phyloP scores from a whole-genome alignment of 2,329 filamentous ascomycete genomes.

The Penicillium sp. region DNA sequence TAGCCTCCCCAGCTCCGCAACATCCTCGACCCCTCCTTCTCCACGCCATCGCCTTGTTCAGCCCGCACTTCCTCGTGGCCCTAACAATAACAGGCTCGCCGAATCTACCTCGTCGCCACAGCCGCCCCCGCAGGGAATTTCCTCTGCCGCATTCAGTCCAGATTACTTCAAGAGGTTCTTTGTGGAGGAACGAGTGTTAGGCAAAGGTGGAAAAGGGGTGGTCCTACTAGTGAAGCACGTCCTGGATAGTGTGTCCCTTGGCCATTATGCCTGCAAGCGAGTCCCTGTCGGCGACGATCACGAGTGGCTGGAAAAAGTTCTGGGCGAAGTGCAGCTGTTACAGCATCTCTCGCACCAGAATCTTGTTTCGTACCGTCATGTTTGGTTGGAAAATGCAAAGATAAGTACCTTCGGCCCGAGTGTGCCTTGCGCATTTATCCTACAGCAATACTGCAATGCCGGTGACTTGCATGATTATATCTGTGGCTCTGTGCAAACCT shows the following conservation, averaged over 20 bases:
- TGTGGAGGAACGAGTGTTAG: conserved; percentile 79
- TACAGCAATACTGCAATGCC: conserved; percentile 95
- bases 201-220: conserved; percentile 88
- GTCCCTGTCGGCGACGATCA: conserved; percentile 95
- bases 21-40: conserved; percentile 45
- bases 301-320: conserved; percentile 88
- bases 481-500: conserved; percentile 62
- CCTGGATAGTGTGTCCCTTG: conserved; percentile 82
- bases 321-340: conserved; percentile 88
- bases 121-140: conserved; percentile 65
- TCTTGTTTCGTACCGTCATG: conserved; percentile 92
- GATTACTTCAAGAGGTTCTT: conserved; percentile 95
- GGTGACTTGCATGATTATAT: conserved; percentile 89
- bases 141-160: conserved; percentile 80
- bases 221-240: conserved; percentile 91
- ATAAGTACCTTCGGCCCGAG: conserved; percentile 83
- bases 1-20: conserved; percentile 51
- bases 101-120: conserved; percentile 50
- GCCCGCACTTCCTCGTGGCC: conserved; percentile 43
- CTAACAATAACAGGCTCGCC: conserved; percentile 50
- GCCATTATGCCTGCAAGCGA: conserved; percentile 93
- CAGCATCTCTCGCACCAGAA: conserved; percentile 92
- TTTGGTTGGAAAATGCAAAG: conserved; percentile 89
- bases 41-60: conserved; percentile 48
- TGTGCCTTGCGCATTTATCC: conserved; percentile 91